Evolutionary conservation across 2,329 filamentous ascomycete species (phyloP).

Genomic region (Dichotomopilus funicola): DNA sequence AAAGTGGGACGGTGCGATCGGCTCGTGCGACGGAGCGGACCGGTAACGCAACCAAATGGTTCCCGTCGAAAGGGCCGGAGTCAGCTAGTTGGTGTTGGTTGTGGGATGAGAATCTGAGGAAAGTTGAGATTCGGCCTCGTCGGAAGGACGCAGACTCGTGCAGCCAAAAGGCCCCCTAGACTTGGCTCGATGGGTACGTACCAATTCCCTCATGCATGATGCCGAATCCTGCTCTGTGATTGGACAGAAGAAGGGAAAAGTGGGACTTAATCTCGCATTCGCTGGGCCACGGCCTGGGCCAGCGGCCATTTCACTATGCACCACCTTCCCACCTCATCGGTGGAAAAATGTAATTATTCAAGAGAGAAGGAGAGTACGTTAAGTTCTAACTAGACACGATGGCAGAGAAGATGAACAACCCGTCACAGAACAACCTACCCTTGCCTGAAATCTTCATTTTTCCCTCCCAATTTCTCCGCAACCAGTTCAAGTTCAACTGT

Average conservation of each 20-base stretch:
- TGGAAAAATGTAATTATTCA: too few species aligned
- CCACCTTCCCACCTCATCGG: too few species aligned
- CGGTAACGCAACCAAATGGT: conserved; percentile 3
- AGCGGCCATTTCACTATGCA: background rate
- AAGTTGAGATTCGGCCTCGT: background rate
- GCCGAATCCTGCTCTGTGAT: background rate
- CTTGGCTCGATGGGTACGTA: background rate
- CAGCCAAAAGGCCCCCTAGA: background rate
- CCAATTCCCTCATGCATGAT: conserved; percentile 1
- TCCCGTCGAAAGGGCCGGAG: background rate
- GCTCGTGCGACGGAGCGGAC: background rate
- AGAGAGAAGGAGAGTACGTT: background rate
- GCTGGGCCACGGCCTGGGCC: background rate
- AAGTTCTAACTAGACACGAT: background rate
- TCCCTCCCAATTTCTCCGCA: too few species aligned
- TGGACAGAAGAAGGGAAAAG: background rate
- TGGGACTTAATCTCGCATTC: conserved; percentile 2
- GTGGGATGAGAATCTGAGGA: background rate
- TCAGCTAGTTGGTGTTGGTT: background rate
- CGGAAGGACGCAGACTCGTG: background rate
- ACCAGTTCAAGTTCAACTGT: too few species aligned
- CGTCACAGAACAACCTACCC: too few species aligned
- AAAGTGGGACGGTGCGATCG: background rate
- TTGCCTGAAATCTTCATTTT: too few species aligned
- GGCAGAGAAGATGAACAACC: background rate